These are phyloP conservation scores for Vitis rotundifolia DNA, from an alignment of 164 flowering plant genomes.

Conservation along the genomic window DNA sequence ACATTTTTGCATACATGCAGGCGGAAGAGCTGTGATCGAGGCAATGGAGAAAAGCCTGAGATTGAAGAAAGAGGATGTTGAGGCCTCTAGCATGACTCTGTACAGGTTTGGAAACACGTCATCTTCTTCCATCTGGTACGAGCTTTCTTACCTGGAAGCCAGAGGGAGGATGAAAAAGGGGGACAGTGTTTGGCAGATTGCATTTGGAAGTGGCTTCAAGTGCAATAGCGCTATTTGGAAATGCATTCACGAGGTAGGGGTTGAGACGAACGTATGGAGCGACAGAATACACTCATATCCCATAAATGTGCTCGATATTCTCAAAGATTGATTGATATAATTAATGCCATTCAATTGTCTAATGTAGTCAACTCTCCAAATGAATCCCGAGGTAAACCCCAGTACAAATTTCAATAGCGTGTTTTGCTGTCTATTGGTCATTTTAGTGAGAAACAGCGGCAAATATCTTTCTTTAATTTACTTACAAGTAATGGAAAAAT, in stretches of 20 bases:
- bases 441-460: too few species aligned
- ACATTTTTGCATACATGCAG: slow-evolving; percentile 47
- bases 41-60: slow-evolving; percentile 29
- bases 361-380: too few species aligned
- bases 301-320: too few species aligned
- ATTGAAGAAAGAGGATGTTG: slow-evolving; percentile 31
- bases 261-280: slow-evolving; percentile 19
- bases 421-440: too few species aligned
- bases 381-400: too few species aligned
- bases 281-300: not conserved
- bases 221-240: slow-evolving; percentile 36
- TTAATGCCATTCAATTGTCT: not conserved
- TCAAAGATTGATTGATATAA: too few species aligned
- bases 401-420: too few species aligned
- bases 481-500: too few species aligned
- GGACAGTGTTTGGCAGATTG: slow-evolving; percentile 35
- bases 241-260: slow-evolving; percentile 10
- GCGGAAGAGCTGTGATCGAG: slow-evolving; percentile 40
- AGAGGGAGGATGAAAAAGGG: slow-evolving; percentile 39
- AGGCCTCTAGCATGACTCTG: slow-evolving; percentile 45
- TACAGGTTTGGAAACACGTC: slow-evolving; percentile 43
- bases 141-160: slow-evolving; percentile 35
- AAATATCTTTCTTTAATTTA: too few species aligned
- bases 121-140: slow-evolving; percentile 42
- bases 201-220: slow-evolving; percentile 39